A percentile compares a stretch with the other conserved stretches of the same genome.
These are phyloP conservation scores for Arachnomyces sp. DNA, from an alignment of 2,329 filamentous ascomycete genomes.

Conservation along the genomic window DNA sequence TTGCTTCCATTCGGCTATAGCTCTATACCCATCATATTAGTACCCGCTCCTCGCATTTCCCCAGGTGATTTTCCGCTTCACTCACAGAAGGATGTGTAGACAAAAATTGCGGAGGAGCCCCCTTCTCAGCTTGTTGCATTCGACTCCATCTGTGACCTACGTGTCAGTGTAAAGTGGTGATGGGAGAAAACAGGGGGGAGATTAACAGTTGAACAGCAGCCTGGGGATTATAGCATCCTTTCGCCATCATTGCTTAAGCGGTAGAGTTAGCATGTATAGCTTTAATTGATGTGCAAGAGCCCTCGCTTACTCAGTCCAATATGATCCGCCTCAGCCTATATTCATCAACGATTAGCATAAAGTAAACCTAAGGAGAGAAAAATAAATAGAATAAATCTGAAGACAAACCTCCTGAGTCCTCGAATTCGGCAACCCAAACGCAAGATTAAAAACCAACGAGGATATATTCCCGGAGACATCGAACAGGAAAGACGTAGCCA, in stretches of 20 bases:
- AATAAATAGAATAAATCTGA: neutral
- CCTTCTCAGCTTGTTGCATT: constrained; percentile 43
- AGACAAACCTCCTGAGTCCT: constrained; percentile 47
- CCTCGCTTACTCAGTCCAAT: constrained; percentile 51
- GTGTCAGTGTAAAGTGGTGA: neutral
- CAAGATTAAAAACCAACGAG: constrained; percentile 40
- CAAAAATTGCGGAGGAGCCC: constrained; percentile 48
- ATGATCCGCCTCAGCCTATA: constrained; percentile 51
- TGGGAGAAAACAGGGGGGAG: neutral
- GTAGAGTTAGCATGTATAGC: constrained; percentile 11
- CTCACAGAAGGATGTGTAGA: constrained; percentile 52
- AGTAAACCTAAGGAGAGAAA: neutral
- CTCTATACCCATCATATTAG: constrained; percentile 21
- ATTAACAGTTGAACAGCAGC: constrained; percentile 45
- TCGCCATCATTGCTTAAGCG: constrained; percentile 52
- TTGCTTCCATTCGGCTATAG: constrained; percentile 49
- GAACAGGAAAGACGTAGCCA: constrained; percentile 26
- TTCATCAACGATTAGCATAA: constrained; percentile 9
- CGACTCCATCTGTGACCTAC: constrained; percentile 36
- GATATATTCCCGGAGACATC: constrained; percentile 33
- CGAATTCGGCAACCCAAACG: constrained; percentile 48
- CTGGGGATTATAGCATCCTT: constrained; percentile 52
- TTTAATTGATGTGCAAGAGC: neutral
- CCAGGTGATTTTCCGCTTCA: neutral
- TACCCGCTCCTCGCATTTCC: neutral